Percentiles rank a stretch among this genome's conserved stretches.
Evolutionary conservation across 1,284 basidiomycete species (phyloP).

Genomic region (Xerocomus amazonicus): DNA sequence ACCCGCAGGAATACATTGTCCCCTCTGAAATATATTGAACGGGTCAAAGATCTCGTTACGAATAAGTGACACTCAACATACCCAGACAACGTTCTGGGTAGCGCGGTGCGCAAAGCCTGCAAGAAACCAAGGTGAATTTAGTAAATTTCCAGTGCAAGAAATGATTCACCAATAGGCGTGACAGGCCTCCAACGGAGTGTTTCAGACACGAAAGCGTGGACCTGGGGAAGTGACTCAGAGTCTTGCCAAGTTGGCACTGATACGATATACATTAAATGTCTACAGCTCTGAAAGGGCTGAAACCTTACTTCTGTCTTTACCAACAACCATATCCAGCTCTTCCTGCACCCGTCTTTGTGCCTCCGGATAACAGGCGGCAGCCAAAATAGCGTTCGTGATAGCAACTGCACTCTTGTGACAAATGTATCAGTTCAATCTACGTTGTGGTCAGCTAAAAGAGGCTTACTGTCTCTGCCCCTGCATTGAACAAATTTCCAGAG

Average conservation of each 20-base stretch:
- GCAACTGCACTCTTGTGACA: conserved; percentile 47
- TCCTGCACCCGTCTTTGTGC: conserved; percentile 53
- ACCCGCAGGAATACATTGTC: conserved; percentile 56
- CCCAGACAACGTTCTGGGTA: conserved; percentile 61
- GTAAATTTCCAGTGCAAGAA: background rate
- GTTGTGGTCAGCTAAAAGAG: background rate
- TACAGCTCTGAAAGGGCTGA: background rate
- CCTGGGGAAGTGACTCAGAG: conserved; percentile 45
- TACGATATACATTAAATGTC: background rate
- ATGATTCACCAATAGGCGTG: conserved; percentile 40
- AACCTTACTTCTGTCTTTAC: conserved; percentile 44
- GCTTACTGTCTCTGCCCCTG: conserved; percentile 53
- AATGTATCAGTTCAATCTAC: background rate
- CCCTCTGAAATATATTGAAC: conserved; percentile 34
- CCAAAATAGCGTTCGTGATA: conserved; percentile 57
- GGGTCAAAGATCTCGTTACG: background rate
- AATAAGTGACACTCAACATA: conserved; percentile 21
- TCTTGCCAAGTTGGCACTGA: conserved; percentile 52
- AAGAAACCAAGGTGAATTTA: background rate
- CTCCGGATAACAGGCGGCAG: conserved; percentile 58
- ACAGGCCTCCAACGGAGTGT: conserved; percentile 63
- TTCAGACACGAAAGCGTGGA: conserved; percentile 59
- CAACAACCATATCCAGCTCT: conserved; percentile 59
- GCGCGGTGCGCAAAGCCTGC: conserved; percentile 54
- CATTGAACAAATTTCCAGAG: conserved; percentile 59